Evolutionary conservation across 495 filamentous ascomycete species (phyloP).

Genomic region (Pyrenopolyporus hunteri): DNA sequence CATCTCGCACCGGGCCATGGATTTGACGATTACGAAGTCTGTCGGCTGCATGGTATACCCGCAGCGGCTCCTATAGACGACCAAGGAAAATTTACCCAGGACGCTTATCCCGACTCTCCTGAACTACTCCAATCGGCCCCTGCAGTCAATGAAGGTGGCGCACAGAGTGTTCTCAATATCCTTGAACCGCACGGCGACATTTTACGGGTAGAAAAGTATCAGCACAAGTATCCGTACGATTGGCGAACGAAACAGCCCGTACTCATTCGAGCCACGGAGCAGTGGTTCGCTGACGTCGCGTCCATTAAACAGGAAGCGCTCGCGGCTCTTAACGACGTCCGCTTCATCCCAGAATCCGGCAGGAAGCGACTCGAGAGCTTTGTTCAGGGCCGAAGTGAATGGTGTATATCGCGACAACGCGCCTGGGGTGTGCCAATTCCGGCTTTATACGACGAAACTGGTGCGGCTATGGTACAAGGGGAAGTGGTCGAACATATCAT

Average conservation of each 20-base stretch:
- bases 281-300: conserved; percentile 96
- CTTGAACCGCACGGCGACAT: conserved; percentile 59
- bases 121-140: conserved; percentile 56
- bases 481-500: conserved; percentile 87
- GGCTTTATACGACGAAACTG: conserved; percentile 76
- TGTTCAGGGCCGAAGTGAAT: conserved; percentile 85
- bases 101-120: conserved; percentile 72
- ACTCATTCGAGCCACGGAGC: conserved; percentile 87
- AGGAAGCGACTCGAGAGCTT: conserved; percentile 79
- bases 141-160: conserved; percentile 63
- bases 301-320: conserved; percentile 77
- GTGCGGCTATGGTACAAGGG: conserved; percentile 74
- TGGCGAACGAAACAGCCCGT: conserved; percentile 94
- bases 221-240: conserved; percentile 96
- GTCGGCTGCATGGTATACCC: conserved; percentile 65
- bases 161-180: conserved; percentile 68
- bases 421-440: conserved; percentile 98
- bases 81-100: conserved; percentile 75
- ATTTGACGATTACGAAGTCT: conserved; percentile 93
- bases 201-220: conserved; percentile 68
- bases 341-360: conserved; percentile 77
- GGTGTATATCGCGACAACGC: conserved; percentile 98
- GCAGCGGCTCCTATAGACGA: conserved; percentile 83
- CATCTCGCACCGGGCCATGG: conserved; percentile 95
- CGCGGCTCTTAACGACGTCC: conserved; percentile 68